Base-by-base conservation (phyloP, 2,329 filamentous ascomycete species). In the Botrytis paeoniae region DNA sequence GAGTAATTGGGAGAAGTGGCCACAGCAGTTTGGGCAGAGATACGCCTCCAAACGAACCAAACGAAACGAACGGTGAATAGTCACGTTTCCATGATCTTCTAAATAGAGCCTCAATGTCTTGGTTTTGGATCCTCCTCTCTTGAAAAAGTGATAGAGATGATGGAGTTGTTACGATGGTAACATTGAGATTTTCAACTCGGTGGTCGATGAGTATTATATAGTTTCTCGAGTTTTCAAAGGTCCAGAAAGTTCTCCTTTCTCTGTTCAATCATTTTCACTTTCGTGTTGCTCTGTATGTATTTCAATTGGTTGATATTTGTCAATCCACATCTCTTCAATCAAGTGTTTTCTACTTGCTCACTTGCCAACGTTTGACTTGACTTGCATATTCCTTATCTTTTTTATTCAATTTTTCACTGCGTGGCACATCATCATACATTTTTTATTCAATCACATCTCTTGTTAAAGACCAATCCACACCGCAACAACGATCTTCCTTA, bases 41-140 rank as follows among this genome's bases (percentile, higher is more conserved):
- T 41, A 43, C 43, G 45, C 59, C 59, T 41, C 41, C 41, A 32
- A 32, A 41, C n/a, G 60, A 41, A 57, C n/a, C 64, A 68, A 54
- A 68, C 25, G 35, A 68, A 29, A 39, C 69, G 69, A 64, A 63
- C 59, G 59, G 59, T 71, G 43, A 39, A 51, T 51, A 63, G 45
- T 37, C 54, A 64, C 69, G 69, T 71, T 71, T 57, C 45, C 43
- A 41, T 57, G 9, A 68, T 57, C 48, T 29, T 68, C 65, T 68
- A 68, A 41, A 29, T 57, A 22, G 48, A 68, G 48, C 48, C 25
- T 68, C 35, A 29, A 57, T 68, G 65, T 68, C 65, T 68, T 57
- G 65, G 14, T 41, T 68, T 68, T 68, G 65, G 65, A 57, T 68
- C 65, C 64, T 48, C 32, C 29, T 20, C 39, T 35, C 16, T 68